Base-by-base conservation (phyloP, 148 eudicot genomes). In the Silene uniflora region DNA sequence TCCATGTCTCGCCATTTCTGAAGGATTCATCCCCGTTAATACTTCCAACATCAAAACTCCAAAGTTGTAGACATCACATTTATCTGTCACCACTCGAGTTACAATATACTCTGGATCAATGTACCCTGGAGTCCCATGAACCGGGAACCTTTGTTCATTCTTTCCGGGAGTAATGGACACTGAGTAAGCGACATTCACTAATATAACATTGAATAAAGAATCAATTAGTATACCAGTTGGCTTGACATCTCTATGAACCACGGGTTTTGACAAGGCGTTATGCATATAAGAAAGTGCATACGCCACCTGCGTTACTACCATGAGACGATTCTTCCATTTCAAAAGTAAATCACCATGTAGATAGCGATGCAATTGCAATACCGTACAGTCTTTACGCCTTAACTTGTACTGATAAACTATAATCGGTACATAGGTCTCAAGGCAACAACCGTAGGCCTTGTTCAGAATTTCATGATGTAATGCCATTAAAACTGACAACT, bases 211-310 rank as follows among this genome's bases (percentile, higher is more conserved):
- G 35, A 70, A 59, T 19, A 72, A 78, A 2, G 82, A 76, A 44
- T 81, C 82, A 24, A 67, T 10, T n/a, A 75, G 73, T 52, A 81
- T 42, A 62, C 66, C 39, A 14, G 58, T 0, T 6, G 86, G 76
- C 65, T 76, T 79, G 7, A 84, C 73, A 71, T 84, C 75, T 12
- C 87, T 76, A 25, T 81, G 87, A 22, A 78, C 69, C 0, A 81
- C 58, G 12, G 82, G 84, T 17, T 70, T 68, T 3, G 72, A 39
- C 8, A 82, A 52, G 11, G 83, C 84, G 16, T 75, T 78, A 75
- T 84, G 87, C 73, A 84, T 67, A 22, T 76, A 84, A 6, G 78
- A 74, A 7, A 84, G 75, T 5, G 87, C 84, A 62, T 80, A 83
- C 0, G 85, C 82, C 3, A 71, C 27, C 10, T 79, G 74, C 10